A percentile compares a stretch with the other conserved stretches of the same genome.
These are phyloP conservation scores for Pelargonium myrrhifolium DNA, from an alignment of 441 rosid genomes.

Conservation along the genomic window DNA sequence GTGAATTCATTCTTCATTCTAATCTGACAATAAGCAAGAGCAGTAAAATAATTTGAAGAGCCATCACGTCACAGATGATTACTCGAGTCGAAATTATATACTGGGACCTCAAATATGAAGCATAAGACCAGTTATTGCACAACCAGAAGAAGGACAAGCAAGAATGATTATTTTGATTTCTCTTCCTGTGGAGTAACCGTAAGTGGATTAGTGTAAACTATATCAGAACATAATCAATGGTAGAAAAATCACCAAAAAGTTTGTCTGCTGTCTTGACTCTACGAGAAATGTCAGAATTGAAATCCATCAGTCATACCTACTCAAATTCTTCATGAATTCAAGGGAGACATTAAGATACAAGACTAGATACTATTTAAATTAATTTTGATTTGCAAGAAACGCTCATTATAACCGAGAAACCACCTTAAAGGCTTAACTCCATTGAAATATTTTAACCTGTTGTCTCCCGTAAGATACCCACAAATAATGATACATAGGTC, in stretches of 20 bases:
- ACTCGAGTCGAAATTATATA: neutral
- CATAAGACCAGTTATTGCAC: constrained; percentile 5
- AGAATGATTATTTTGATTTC: neutral
- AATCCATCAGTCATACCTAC: neutral
- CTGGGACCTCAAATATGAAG: neutral
- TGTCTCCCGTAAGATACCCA: neutral
- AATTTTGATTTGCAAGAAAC: neutral
- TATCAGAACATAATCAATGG: neutral
- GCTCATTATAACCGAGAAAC: neutral
- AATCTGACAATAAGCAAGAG: neutral
- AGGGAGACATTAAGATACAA: constrained; percentile 4
- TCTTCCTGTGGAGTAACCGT: neutral
- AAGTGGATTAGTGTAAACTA: neutral
- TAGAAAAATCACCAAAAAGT: neutral
- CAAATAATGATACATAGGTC: neutral
- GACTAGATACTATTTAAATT: neutral
- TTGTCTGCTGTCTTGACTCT: neutral
- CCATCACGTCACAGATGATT: constrained; percentile 5
- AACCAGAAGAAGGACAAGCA: neutral
- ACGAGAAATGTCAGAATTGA: constrained; percentile 3
- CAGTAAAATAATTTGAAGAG: constrained; percentile 5
- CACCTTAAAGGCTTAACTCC: neutral
- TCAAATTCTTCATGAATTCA: constrained; percentile 4
- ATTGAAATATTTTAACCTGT: no score
- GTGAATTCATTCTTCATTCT: neutral